Percentiles rank a stretch among this genome's conserved stretches.
phyloP scores from a whole-genome alignment of 2,329 filamentous ascomycete species.

The Gnomoniopsis sp. region DNA sequence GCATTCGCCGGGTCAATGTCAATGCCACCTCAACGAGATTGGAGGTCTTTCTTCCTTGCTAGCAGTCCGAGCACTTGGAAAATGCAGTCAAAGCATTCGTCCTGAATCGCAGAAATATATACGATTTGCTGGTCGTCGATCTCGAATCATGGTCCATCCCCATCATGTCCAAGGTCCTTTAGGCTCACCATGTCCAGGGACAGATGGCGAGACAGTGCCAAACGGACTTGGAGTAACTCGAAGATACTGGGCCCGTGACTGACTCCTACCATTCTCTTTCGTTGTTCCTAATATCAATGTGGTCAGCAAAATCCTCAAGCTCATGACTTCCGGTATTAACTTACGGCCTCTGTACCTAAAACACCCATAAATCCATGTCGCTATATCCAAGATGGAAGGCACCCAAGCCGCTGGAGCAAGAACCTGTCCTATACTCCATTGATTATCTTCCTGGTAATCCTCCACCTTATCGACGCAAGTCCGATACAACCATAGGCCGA shows the following conservation, averaged over 20 bases:
- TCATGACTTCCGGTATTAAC: neutral
- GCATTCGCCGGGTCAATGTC: too few species aligned
- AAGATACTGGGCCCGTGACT: neutral
- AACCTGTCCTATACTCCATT: neutral
- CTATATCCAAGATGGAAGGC: neutral
- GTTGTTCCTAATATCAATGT: neutral
- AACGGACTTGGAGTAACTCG: neutral
- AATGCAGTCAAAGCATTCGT: too few species aligned
- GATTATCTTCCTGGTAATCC: neutral
- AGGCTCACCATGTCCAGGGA: neutral
- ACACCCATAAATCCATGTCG: neutral
- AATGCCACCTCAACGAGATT: too few species aligned
- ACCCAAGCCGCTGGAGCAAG: neutral
- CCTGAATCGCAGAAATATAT: too few species aligned
- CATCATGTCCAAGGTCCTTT: neutral
- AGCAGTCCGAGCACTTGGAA: too few species aligned
- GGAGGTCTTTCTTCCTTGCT: too few species aligned
- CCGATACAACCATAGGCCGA: neutral
- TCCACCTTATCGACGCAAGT: neutral
- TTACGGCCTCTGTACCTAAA: neutral
- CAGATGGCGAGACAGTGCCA: neutral
- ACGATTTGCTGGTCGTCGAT: too few species aligned
- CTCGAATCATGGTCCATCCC: too few species aligned
- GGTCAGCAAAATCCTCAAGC: neutral
- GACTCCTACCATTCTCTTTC: neutral